Base-by-base conservation (phyloP, 176 grass and related monocot genomes). In the barley (Hordeum vulgare) region DNA sequence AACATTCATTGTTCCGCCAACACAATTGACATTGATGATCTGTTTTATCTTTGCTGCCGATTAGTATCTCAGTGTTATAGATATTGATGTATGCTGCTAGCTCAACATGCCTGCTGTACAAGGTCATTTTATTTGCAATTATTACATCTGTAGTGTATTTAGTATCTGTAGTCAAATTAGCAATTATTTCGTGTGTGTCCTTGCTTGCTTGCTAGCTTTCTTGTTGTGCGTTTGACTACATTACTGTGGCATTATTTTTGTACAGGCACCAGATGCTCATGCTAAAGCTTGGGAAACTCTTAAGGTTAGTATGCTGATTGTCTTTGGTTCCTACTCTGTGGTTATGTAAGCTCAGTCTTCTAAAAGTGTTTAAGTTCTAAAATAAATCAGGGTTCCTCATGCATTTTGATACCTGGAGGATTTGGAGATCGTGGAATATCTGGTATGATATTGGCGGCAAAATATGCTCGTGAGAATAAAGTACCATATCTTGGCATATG, bases 401-500 rank as follows among this genome's bases (percentile, higher is more conserved):
- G 96, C 85, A 87, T 98, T 93, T 85, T 98, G 66, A 76, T 98
- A 88, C 96, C 93, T 61, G 96, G 96, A 83, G 93, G 96, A 74
- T 98, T 98, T 64, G 96, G 96, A 15, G 93, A 98, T 36, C 93
- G 96, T 80, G 96, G 96, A 84, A 94, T 98, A 47, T 79, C 80
- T 74, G 96, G 96, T 89, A 98, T 98, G 96, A 90, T 95, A 86
- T 61, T 92, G 83, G 93, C 96, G 85, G 93, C 93, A 66, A 98
- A 96, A 90, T 94, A 98, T 94, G 96, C 96, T 44, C 88, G 96
- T 83, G 96, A 98, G 80, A 93, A 98, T 72, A 94, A 85, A 83
- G 89, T 98, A 83, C 96, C 96, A 77, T 98, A 98, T 72, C 96
- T 98, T 85, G 96, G 96, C 79, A 98, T 98, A 94, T 98, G 93